A percentile compares a stretch with the other conserved stretches of the same genome.
phyloP scores from a whole-genome alignment of 1,139 yeast genomes.

The Protomyces macrosporus region DNA sequence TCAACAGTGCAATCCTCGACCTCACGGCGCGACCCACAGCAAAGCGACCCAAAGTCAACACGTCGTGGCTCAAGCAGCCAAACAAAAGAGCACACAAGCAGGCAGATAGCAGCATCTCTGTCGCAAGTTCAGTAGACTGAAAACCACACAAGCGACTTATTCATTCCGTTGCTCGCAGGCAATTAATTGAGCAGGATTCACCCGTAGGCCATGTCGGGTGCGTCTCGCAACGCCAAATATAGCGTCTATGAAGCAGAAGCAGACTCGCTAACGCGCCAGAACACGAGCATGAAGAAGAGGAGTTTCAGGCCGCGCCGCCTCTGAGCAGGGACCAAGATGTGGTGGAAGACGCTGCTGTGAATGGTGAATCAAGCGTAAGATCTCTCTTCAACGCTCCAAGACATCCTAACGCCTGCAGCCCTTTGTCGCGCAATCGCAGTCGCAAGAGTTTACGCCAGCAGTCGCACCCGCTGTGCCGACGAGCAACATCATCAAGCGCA shows the following conservation, averaged over 20 bases:
- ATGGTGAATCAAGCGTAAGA: not conserved
- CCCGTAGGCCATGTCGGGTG: not conserved
- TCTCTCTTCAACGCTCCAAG: not conserved
- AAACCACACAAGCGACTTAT: too few relatives aligned
- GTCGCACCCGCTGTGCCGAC: slow-evolving; percentile 13
- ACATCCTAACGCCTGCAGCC: not conserved
- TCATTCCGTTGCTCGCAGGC: too few relatives aligned
- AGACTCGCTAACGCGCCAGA: not conserved
- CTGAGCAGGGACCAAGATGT: not conserved
- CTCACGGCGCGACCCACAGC: too few relatives aligned
- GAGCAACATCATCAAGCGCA: slow-evolving; percentile 15
- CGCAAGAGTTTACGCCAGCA: slow-evolving; percentile 9
- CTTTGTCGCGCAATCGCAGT: not conserved
- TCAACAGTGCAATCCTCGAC: too few relatives aligned
- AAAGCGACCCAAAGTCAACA: too few relatives aligned
- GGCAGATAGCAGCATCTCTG: too few relatives aligned
- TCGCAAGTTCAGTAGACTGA: too few relatives aligned
- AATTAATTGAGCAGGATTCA: too few relatives aligned
- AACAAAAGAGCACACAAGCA: too few relatives aligned
- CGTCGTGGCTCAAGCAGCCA: too few relatives aligned
- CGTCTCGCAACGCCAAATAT: not conserved
- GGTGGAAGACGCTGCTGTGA: not conserved
- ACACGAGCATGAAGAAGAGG: not conserved
- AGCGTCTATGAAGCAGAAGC: not conserved
- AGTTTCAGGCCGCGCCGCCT: not conserved